Evolutionary conservation across 345 rosid species (phyloP).

Genomic region (Eucalyptus pauciflora): DNA sequence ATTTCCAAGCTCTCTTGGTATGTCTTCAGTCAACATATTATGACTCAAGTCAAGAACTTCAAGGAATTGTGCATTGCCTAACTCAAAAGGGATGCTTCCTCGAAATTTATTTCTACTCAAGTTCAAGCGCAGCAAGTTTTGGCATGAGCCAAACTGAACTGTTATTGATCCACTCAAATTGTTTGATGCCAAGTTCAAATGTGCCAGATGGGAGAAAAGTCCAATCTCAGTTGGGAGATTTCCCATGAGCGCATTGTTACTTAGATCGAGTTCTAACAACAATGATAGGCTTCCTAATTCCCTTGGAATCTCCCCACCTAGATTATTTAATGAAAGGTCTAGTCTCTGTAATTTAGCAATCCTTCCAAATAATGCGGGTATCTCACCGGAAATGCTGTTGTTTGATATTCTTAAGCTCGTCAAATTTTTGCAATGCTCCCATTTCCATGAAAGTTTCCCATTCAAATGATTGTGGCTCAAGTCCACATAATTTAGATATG

Average conservation of each 20-base stretch:
- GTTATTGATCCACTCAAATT: rapidly evolving
- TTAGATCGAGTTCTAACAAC: not conserved
- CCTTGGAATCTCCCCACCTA: not conserved
- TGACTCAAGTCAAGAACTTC: not conserved
- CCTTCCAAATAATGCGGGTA: not conserved
- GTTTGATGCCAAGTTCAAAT: not conserved
- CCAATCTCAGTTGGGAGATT: not conserved
- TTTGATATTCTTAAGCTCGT: not conserved
- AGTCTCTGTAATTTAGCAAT: no score
- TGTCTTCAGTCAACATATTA: no score
- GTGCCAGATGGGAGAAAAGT: not conserved
- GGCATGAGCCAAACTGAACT: not conserved
- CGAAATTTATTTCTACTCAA: not conserved
- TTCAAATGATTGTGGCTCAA: not conserved
- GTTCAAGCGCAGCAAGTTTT: not conserved
- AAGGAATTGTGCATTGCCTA: not conserved
- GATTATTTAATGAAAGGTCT: not conserved
- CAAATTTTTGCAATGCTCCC: not conserved
- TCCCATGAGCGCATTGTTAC: rapidly evolving
- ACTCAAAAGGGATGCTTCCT: not conserved
- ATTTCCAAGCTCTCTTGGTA: not conserved
- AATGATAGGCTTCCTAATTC: not conserved
- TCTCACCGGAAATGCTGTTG: not conserved
- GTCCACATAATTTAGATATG: no score
- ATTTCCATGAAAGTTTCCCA: not conserved